Percentiles rank a stretch among this genome's conserved stretches.
Conservation (phyloP, 1,139 yeast genomes). For the Nakaseomyces delphensis region DNA sequence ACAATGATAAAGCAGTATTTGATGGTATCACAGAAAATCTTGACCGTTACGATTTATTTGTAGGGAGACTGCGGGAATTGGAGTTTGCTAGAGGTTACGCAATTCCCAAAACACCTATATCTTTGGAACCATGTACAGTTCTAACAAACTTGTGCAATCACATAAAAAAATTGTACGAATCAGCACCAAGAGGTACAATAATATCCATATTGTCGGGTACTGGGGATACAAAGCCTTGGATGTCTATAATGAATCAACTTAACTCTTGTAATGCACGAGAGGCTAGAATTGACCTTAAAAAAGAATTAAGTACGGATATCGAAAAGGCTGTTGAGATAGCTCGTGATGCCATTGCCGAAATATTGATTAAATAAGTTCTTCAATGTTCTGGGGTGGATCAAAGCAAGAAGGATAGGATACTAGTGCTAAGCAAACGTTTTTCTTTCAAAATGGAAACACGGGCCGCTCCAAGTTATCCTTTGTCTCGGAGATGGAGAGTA, state of each 20-base stretch:
- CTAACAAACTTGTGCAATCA: conserved; percentile 37
- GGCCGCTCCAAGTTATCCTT: too few species aligned
- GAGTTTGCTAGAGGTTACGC: conserved; percentile 37
- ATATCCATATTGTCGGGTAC: conserved; percentile 55
- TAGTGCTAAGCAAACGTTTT: too few species aligned
- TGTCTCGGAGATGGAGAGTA: too few species aligned
- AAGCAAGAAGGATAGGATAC: too few species aligned
- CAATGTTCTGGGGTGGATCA: too few species aligned
- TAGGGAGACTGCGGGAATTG: conserved; percentile 51
- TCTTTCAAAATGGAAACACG: too few species aligned
- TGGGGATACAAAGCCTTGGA: conserved; percentile 47
- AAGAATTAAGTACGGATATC: conserved; percentile 37
- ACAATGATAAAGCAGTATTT: conserved; percentile 52
- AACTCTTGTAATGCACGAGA: conserved; percentile 32
- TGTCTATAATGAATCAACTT: conserved; percentile 37
- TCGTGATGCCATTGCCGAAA: conserved; percentile 44
- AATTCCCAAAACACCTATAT: conserved; percentile 14
- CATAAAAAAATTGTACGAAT: conserved; percentile 41
- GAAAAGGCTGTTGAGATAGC: conserved; percentile 43
- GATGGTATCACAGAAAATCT: conserved; percentile 35
- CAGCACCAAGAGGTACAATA: conserved; percentile 51
- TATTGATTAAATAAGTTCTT: conserved; percentile 12
- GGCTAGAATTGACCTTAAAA: conserved; percentile 35
- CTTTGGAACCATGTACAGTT: conserved; percentile 33
- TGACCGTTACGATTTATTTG: conserved; percentile 39